These are phyloP conservation scores for Jatropha multifida DNA, from an alignment of 441 rosid genomes.

Conservation along the genomic window DNA sequence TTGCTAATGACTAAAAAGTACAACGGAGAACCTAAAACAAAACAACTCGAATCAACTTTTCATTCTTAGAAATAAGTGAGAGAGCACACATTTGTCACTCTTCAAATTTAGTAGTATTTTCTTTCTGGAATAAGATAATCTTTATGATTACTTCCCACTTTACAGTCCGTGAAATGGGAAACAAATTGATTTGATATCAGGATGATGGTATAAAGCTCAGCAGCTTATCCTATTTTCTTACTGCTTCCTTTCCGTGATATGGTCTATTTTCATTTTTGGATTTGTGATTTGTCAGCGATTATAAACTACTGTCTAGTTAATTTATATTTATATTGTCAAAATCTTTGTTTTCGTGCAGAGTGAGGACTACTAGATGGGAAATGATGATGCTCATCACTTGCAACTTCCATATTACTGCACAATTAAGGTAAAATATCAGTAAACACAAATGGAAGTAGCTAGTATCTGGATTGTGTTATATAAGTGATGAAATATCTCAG, in stretches of 20 bases:
- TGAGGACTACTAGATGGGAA: background rate
- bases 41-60: background rate
- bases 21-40: no score
- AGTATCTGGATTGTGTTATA: background rate
- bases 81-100: background rate
- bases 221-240: background rate
- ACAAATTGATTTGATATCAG: background rate
- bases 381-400: background rate
- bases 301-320: background rate
- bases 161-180: background rate
- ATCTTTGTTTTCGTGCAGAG: slow-evolving; percentile 3
- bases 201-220: background rate
- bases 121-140: no score
- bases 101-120: background rate
- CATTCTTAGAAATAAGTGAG: background rate
- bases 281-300: background rate
- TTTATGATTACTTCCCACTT: no score
- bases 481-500: background rate
- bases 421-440: slow-evolving; percentile 4
- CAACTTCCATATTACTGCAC: slow-evolving; percentile 5
- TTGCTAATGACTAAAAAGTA: no score
- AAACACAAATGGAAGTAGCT: background rate
- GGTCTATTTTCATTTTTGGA: no score
- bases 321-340: background rate
- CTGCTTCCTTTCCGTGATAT: background rate